phyloP scores from a whole-genome alignment of 2,329 filamentous ascomycete genomes.

The Leptoxyphium fumago region DNA sequence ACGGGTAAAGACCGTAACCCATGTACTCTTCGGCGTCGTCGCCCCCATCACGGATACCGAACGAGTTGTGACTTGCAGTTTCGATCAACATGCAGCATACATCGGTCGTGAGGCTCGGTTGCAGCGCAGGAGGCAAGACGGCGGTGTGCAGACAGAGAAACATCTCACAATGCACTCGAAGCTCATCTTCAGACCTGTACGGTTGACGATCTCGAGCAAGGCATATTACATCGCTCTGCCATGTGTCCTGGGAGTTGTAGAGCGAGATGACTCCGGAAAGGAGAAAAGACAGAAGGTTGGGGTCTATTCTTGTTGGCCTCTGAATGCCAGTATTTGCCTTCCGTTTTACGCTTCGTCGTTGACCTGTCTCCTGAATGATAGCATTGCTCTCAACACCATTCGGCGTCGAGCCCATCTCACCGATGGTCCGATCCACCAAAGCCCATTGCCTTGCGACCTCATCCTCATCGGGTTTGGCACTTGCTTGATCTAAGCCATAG shows the following conservation, averaged over 20 bases:
- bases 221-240: constrained; percentile 1
- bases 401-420: not conserved
- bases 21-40: constrained; percentile 34
- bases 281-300: constrained; percentile 28
- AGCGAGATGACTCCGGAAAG: constrained; percentile 25
- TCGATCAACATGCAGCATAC: constrained; percentile 22
- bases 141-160: constrained; percentile 28
- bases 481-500: constrained; percentile 4
- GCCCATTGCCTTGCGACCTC: constrained; percentile 6
- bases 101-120: constrained; percentile 20
- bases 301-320: constrained; percentile 6
- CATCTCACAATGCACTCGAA: constrained; percentile 24
- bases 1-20: constrained; percentile 33
- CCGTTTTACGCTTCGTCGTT: constrained; percentile 4
- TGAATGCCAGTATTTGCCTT: constrained; percentile 3
- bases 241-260: constrained; percentile 9
- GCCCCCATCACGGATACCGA: constrained; percentile 26
- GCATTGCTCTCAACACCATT: not conserved
- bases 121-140: constrained; percentile 23
- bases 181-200: constrained; percentile 26
- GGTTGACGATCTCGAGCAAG: constrained; percentile 28
- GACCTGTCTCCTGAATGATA: constrained; percentile 2
- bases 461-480: constrained; percentile 4
- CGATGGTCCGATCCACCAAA: not conserved
- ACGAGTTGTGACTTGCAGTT: constrained; percentile 32